A percentile compares a stretch with the other conserved stretches of the same genome.
Conservation (phyloP, 768 basidiomycete genomes). For the Lentinula boryana region DNA sequence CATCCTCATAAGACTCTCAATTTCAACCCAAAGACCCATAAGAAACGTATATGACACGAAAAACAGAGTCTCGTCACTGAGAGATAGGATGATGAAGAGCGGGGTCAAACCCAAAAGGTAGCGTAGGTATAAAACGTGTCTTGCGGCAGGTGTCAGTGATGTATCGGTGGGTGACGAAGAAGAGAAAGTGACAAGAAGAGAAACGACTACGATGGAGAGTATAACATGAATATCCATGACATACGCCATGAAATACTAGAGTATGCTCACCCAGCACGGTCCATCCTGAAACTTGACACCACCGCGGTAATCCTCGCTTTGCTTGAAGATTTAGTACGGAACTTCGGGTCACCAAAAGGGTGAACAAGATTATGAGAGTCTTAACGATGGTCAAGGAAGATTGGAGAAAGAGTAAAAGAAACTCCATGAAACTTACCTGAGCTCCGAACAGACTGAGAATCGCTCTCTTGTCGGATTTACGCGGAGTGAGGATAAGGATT, state of each 20-base stretch:
- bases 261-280: conserved; percentile 45
- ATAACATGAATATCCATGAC: not conserved
- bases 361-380: conserved; percentile 32
- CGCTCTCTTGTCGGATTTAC: not conserved
- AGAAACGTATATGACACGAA: conserved; percentile 63
- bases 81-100: conserved; percentile 74
- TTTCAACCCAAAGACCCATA: conserved; percentile 60
- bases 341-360: conserved; percentile 48
- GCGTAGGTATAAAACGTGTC: conserved; percentile 29
- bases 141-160: not conserved
- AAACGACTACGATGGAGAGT: conserved; percentile 29
- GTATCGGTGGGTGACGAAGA: conserved; percentile 6
- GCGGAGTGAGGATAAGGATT: not conserved
- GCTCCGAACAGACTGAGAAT: not conserved
- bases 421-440: not conserved
- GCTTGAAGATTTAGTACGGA: conserved; percentile 58
- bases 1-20: conserved; percentile 39
- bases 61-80: conserved; percentile 79
- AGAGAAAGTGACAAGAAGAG: conserved; percentile 47
- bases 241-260: not conserved
- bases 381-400: conserved; percentile 12
- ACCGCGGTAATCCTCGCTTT: conserved; percentile 57
- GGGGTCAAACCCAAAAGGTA: conserved; percentile 71
- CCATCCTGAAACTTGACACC: conserved; percentile 65
- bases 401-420: not conserved